A percentile compares a stretch with the other conserved stretches of the same genome.
Conservation (phyloP, 1,139 yeast species). For the Geotrichum bryndzae region DNA sequence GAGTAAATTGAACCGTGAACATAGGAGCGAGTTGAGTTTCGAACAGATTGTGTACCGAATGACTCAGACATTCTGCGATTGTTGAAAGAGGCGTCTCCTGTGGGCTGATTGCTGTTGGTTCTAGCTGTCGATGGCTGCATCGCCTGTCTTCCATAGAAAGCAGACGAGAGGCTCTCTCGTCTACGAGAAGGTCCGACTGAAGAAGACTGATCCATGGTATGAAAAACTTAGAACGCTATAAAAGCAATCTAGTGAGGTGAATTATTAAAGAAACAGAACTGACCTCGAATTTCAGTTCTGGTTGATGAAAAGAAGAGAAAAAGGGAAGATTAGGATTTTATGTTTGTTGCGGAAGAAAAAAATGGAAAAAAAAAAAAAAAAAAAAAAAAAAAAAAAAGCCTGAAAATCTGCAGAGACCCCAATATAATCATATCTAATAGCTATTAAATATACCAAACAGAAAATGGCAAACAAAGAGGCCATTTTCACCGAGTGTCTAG, state of each 20-base stretch:
- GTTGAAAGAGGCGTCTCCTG: background rate
- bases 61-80: conserved; percentile 12
- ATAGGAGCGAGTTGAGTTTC: conserved; percentile 10
- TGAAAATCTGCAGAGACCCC: background rate
- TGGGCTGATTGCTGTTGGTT: background rate
- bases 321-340: background rate
- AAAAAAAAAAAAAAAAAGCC: background rate
- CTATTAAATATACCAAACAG: background rate
- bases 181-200: background rate
- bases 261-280: background rate
- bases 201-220: conserved; percentile 10
- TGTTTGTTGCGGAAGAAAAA: background rate
- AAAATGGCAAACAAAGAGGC: background rate
- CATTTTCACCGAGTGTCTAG: background rate
- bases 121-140: background rate
- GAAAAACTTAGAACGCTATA: background rate
- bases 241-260: background rate
- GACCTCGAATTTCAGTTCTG: background rate
- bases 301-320: background rate
- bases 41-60: conserved; percentile 7
- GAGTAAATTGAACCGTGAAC: conserved; percentile 4
- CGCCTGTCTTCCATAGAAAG: conserved; percentile 4
- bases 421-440: background rate
- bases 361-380: background rate
- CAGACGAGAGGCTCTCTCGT: conserved; percentile 12